Base-by-base conservation (phyloP, 2,329 filamentous ascomycete species). In the Dothiorella sarmentorum region DNA sequence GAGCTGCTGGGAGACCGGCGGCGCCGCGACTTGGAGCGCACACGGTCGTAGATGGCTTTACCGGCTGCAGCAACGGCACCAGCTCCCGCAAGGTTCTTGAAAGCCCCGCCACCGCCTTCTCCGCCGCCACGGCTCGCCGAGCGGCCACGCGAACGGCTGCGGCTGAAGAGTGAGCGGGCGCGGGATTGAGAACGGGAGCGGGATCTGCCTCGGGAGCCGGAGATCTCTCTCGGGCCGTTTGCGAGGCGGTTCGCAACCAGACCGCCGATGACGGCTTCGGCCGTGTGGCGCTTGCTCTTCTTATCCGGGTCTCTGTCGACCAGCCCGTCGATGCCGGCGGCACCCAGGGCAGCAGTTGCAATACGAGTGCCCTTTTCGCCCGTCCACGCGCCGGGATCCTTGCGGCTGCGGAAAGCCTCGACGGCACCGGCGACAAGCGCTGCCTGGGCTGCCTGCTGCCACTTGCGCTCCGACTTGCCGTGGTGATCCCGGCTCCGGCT, bases 301-400 rank as follows among this genome's bases (percentile, higher is more conserved):
- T 90, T 86, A 65, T 87, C 85, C 5, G 86, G 82, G 66, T 91
- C 82, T 53, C 78, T 78, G 64, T 86, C 84, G 59, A 87, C 79
- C 40, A 91, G 82, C 22, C 86, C 87, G 72, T 97, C 91, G 61
- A 96, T 88, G 60, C 91, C 89, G 64, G 90, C 93, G 61, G 93
- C 91, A 74, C 90, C 88, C 26, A 86, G 74, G 33, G 93, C 93
- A 47, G 91, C 92, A 20, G 93, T 97, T 49, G 96, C 82, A 61
- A 97, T 85, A 55, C 93, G 90, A 78, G 91, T 94, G 64, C 91
- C 90, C 76, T 97, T 97, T 63, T 90, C 88, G 35, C 92, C 93
- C 63, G 87, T 88, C 91, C 92, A 97, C 42, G 87, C 84, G 57
- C 93, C 93, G 2, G 91, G 89, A 62, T 94, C 89, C 68, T 93